Evolutionary conservation across 108 stramenopile genomes (phyloP), one percentile per base, ranked within the genome.

Genomic region (Nannochloropsis gaditana): DNA sequence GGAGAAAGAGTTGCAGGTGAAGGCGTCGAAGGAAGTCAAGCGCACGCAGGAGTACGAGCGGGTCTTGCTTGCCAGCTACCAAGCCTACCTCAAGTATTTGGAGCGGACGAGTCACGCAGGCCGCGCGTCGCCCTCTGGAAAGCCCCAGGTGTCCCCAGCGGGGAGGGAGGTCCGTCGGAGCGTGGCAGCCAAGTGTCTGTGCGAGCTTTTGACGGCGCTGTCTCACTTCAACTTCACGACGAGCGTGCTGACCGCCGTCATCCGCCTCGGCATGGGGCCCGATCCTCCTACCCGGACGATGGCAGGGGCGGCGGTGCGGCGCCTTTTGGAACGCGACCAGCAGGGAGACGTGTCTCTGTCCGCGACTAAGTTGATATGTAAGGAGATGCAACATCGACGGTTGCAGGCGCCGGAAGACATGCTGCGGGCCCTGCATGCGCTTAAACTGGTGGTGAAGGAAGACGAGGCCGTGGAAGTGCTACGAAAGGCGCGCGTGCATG

Each of bases 21-120:
- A 93, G 84, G 93, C 95, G 21, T 89, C 92, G 82, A 96, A 96
- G 88, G 97, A 97, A 80, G 94, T 94, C 42, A 95, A 88, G 43
- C 87, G 84, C 45, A 44, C 84, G 80, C 73, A 84, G 10, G 80
- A 80, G 81, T 84, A 88, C 80, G 87, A 88, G 82, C 73, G 83
- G 19, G 84, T 80, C 41, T 47, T 88, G 10, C n/a, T 88, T 42
- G 45, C 43, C 81, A 84, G 84, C 10, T 88, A 88, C 84, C 87
- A 88, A 80, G 87, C 84, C 9, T 73, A 42, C 15, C 21, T 80
- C 31, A 21, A 9, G 84, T 42, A 0, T 84, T 79, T 73, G 59
- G 59, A 73, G 59, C 15, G n/a, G 59, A n/a, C 59, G 59, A 73
- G 59, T n/a, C 31, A 1, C 0, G 31, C 31, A 31, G 31, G 31